These are phyloP conservation scores for Diutina catenulata DNA, from an alignment of 1,139 yeast species.

Conservation along the genomic window DNA sequence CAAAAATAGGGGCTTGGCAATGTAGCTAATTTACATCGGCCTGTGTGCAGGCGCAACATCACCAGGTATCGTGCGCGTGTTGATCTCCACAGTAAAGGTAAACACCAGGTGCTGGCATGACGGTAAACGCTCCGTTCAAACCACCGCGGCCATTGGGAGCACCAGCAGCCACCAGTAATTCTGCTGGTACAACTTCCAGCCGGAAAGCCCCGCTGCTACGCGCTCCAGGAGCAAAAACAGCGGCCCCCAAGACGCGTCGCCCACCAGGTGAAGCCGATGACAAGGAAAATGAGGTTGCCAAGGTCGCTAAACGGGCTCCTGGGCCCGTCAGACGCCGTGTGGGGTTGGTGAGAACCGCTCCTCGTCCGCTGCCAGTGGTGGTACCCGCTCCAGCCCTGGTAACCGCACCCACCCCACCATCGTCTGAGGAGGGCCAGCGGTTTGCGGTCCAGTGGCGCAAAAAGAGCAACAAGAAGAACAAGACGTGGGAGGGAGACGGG, in stretches of 20 bases:
- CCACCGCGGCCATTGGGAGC: slow-evolving; percentile 18
- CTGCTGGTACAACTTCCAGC: background rate
- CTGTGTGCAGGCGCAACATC: too few species aligned
- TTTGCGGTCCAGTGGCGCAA: slow-evolving; percentile 59
- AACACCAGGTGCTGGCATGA: too few species aligned
- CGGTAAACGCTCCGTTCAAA: slow-evolving; percentile 22
- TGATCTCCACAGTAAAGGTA: too few species aligned
- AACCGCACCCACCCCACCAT: too few species aligned
- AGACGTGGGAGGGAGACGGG: slow-evolving; percentile 96
- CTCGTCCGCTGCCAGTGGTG: too few species aligned
- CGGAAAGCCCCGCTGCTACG: background rate
- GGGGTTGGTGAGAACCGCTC: too few species aligned
- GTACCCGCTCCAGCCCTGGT: too few species aligned
- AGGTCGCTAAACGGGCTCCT: background rate
- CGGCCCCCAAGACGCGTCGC: slow-evolving; percentile 6
- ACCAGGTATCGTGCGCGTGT: too few species aligned
- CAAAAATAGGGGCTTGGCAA: too few species aligned
- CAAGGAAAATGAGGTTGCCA: background rate
- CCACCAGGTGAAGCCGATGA: background rate
- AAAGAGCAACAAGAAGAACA: slow-evolving; percentile 62
- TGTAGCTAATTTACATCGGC: too few species aligned
- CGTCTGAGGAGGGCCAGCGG: too few species aligned
- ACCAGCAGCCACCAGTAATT: background rate
- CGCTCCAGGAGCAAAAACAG: background rate
- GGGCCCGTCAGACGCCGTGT: background rate